Base-by-base conservation (phyloP, 768 basidiomycete species). In the Piloderma croceum region DNA sequence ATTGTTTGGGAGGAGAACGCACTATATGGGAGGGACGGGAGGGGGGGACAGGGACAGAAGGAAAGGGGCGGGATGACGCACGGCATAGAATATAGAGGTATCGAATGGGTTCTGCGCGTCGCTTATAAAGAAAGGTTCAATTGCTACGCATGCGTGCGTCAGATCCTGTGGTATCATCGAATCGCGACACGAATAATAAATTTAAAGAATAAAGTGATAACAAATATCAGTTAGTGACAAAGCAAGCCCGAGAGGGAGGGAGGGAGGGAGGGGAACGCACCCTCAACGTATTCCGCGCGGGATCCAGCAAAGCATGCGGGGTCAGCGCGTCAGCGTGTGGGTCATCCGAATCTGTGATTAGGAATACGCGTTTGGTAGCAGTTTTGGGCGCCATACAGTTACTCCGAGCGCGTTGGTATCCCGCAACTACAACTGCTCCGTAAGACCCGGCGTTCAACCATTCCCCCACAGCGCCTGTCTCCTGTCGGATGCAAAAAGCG, bases 111-210 rank as follows among this genome's bases (percentile, higher is more conserved):
- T 79, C 4, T 78, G 74, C 3, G 70, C 60, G 0, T 76, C 77
- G 39, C 77, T 78, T 39, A 97, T 89, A 62, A 96, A 93, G 63
- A 94, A 96, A 0, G 92, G 90, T 46, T 90, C 86, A 31, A 96
- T 69, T 5, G 73, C 73, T 15, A 83, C 81, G 0, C 90, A 88
- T 4, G 82, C 73, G 63, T 90, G 84, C 7, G 73, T 71, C 37
- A 94, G 67, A 56, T 96, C 92, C 90, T 93, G 50, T 15, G 27
- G 10, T 9, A 29, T 9, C 27, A 29, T 9, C 9, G 15, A 29
- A 29, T 9, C 27, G 27, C 9, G 10, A 15, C 9, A 9, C 27
- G 27, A 29, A 9, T 9, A 15, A 29, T 9, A 9, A 15, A 9
- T 29, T 9, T 15, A 29, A 29, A 29, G 27, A 29, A 29, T 15